A percentile compares a stretch with the other conserved stretches of the same genome.
Conservation (phyloP, 1,284 basidiomycete species). For the Salmacisia buchloeana region DNA sequence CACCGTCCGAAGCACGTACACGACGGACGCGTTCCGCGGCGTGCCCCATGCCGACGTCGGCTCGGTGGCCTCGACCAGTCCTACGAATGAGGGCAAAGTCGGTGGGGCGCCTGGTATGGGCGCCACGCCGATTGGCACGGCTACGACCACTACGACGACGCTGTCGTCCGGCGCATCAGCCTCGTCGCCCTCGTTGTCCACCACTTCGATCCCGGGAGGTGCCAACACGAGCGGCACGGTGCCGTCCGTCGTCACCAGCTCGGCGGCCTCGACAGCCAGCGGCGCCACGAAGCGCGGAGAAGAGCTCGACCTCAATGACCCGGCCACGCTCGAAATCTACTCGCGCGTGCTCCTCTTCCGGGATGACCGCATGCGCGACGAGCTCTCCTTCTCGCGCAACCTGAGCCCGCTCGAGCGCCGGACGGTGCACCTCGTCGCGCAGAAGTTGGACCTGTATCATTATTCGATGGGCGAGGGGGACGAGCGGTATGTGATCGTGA, state of each 20-base stretch:
- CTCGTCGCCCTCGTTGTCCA: constrained; percentile 20
- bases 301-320: constrained; percentile 91
- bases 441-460: constrained; percentile 90
- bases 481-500: constrained; percentile 82
- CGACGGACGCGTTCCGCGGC: neutral
- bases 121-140: neutral
- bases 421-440: constrained; percentile 90
- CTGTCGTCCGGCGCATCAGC: neutral
- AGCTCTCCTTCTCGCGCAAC: constrained; percentile 85
- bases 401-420: constrained; percentile 78
- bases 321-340: constrained; percentile 91
- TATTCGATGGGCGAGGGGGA: constrained; percentile 89
- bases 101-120: neutral
- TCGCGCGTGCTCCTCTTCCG: constrained; percentile 95
- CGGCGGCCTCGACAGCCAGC: constrained; percentile 59
- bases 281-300: constrained; percentile 47
- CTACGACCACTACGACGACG: neutral
- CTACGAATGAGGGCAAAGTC: neutral
- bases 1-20: constrained; percentile 2
- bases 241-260: constrained; percentile 54
- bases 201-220: constrained; percentile 52
- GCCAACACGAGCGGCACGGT: constrained; percentile 58
- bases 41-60: neutral
- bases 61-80: too few relatives aligned
- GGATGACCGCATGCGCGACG: constrained; percentile 94